A percentile compares a stretch with the other conserved stretches of the same genome.
phyloP scores from a whole-genome alignment of 108 stramenopile species.

The Epithemia pelagica region DNA sequence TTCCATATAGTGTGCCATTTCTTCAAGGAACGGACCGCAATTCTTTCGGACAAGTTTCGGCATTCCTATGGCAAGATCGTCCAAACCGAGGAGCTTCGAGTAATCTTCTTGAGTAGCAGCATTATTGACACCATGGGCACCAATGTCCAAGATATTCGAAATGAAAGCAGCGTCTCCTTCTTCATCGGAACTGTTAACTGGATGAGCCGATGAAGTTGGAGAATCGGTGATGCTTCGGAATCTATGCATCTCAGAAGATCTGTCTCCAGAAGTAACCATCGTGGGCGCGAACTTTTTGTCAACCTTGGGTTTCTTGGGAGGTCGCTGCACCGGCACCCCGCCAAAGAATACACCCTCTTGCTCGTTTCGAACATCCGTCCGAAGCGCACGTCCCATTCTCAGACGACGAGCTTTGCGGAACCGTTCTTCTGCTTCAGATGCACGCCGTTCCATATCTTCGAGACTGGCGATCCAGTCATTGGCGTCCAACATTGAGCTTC shows the following conservation, averaged over 20 bases:
- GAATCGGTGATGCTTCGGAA: conserved; percentile 9
- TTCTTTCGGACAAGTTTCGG: conserved; percentile 3
- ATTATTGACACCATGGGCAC: conserved; percentile 4
- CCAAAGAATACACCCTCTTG: conserved; percentile 32
- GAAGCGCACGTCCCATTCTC: conserved; percentile 49
- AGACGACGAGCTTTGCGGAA: conserved; percentile 47
- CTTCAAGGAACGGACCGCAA: conserved; percentile 43
- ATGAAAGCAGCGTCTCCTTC: conserved; percentile 6
- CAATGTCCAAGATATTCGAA: conserved; percentile 5
- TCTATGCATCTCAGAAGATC: not conserved
- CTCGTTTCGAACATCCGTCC: conserved; percentile 22
- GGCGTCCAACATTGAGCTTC: conserved; percentile 44
- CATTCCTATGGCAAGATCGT: conserved; percentile 5
- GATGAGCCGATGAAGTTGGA: not conserved
- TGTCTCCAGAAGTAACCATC: not conserved
- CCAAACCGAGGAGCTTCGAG: conserved; percentile 25
- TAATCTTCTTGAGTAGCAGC: conserved; percentile 13
- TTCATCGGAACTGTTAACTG: conserved; percentile 6
- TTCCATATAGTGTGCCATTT: conserved; percentile 39
- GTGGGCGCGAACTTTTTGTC: not conserved
- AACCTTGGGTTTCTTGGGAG: not conserved
- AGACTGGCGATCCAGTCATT: conserved; percentile 59
- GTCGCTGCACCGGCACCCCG: conserved; percentile 13
- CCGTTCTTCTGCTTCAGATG: conserved; percentile 34
- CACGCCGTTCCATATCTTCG: conserved; percentile 47